Base-by-base conservation (phyloP, 2,329 filamentous ascomycete species). In the Cadophora luteo-olivacea region DNA sequence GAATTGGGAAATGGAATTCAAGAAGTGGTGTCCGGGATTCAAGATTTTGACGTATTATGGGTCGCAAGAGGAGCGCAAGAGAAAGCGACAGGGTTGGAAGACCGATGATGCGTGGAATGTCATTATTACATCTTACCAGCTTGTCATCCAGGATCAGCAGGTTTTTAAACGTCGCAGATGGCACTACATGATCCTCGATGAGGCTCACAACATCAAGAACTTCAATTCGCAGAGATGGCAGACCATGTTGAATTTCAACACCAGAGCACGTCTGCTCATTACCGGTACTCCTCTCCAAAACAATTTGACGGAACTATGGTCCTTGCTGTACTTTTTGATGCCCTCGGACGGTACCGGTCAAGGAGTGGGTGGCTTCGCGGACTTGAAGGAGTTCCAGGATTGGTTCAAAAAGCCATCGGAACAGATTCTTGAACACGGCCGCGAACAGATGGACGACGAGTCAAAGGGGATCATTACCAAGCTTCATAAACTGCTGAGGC, bases 1-100 rank as follows among this genome's bases (percentile, higher is more conserved):
- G 72, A 99, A 99, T 78, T 99, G 96, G 96, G 97, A 99, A 79
- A 98, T 98, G 92, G 96, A 99, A 80, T 99, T 99, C 85, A 98
- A 98, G 78, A 99, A 99, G 79, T 99, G 95, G 89, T 93, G 94
- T 67, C 96, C 97, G 3, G 95, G 96, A 0, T 99, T 99, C 84
- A 98, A 97, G 78, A 97, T 99, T 66, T 84, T 99, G 68, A 96
- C 94, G 0, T 99, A 99, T 81, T 99, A 98, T 78, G 96, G 97
- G 54, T 93, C 91, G 52, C 92, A 94, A 75, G 94, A 97, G 73
- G 96, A 99, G 80, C 91, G 96, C 57, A 94, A 93, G 78, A 86
- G 91, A 73, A 98, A 98, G 80, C 91, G 97, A 33, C 89, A 91
- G 76, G 95, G 96, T 1, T 99, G 96, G 96, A 93, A 91, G 75